A percentile compares a stretch with the other conserved stretches of the same genome.
phyloP scores from a whole-genome alignment of 768 basidiomycete species.

The Pluteus cervinus region DNA sequence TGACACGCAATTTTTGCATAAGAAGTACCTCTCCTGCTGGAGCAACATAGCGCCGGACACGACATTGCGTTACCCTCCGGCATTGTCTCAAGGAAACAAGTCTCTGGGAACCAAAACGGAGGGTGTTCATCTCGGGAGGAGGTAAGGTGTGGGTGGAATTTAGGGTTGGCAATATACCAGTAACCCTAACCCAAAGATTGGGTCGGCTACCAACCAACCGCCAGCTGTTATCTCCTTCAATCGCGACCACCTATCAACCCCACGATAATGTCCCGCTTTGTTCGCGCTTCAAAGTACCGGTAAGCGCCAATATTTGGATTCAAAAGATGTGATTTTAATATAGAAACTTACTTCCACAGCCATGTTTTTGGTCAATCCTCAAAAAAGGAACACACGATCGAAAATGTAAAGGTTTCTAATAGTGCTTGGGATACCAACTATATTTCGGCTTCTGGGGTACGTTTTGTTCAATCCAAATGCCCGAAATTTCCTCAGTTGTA shows the following conservation, averaged over 20 bases:
- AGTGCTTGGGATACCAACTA: conserved; percentile 97
- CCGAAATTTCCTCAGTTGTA: conserved; percentile 6
- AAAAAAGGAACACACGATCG: conserved; percentile 77
- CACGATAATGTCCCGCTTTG: conserved; percentile 72
- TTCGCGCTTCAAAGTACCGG: conserved; percentile 84
- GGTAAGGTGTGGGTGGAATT: too few relatives aligned
- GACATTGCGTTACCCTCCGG: too few relatives aligned
- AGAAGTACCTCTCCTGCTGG: conserved; percentile 16
- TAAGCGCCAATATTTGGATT: conserved; percentile 27
- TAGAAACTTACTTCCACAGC: conserved; percentile 30
- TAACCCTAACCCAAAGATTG: too few relatives aligned
- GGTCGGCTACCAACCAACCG: too few relatives aligned
- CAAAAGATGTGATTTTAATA: conserved; percentile 11
- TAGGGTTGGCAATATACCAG: too few relatives aligned
- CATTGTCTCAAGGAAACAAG: too few relatives aligned
- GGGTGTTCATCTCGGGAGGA: too few relatives aligned
- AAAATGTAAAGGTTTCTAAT: conserved; percentile 82
- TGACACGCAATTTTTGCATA: too few relatives aligned
- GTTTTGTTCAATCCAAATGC: conserved; percentile 16
- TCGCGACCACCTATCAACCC: conserved; percentile 3
- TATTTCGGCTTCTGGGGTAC: conserved; percentile 75
- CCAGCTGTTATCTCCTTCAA: conserved; percentile 6
- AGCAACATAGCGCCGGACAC: conserved; percentile 17
- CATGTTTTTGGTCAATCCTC: conserved; percentile 89
- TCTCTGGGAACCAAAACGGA: too few relatives aligned